Evolutionary conservation across 371 early-diverging fungal species (phyloP).

Genomic region (Apophysomyces trapeziformis): DNA sequence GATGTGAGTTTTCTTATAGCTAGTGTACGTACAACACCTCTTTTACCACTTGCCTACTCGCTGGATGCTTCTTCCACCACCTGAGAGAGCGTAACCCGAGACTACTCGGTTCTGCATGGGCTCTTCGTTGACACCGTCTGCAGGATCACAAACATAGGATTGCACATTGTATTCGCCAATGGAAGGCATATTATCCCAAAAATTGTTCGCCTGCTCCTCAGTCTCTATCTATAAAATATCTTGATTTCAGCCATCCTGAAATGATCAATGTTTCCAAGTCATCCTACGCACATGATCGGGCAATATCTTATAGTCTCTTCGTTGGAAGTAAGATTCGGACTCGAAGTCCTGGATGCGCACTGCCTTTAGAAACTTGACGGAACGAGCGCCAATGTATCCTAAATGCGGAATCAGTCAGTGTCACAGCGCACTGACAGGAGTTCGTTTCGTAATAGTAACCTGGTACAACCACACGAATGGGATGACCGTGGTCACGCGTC

Average conservation of each 20-base stretch:
- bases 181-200: conserved; percentile 58
- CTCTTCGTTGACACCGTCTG: conserved; percentile 35
- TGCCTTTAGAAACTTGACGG: conserved; percentile 79
- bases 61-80: conserved; percentile 65
- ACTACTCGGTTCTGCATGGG: conserved; percentile 17
- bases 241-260: not conserved
- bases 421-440: conserved; percentile 6
- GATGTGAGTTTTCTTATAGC: not conserved
- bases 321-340: conserved; percentile 76
- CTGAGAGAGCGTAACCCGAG: conserved; percentile 49
- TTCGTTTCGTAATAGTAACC: conserved; percentile 39
- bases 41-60: conserved; percentile 59
- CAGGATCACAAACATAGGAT: conserved; percentile 66
- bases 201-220: conserved; percentile 47
- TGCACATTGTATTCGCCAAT: conserved; percentile 82
- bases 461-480: conserved; percentile 85
- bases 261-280: not conserved
- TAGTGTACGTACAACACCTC: not conserved
- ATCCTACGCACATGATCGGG: conserved; percentile 60
- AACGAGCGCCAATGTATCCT: conserved; percentile 83
- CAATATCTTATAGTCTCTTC: conserved; percentile 84
- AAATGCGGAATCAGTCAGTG: not conserved
- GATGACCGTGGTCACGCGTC: conserved; percentile 81
- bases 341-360: conserved; percentile 72
- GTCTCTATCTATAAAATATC: conserved; percentile 26